Conservation (phyloP, 192 early-diverging fungal genomes). For the Backusella mclennaniae region DNA sequence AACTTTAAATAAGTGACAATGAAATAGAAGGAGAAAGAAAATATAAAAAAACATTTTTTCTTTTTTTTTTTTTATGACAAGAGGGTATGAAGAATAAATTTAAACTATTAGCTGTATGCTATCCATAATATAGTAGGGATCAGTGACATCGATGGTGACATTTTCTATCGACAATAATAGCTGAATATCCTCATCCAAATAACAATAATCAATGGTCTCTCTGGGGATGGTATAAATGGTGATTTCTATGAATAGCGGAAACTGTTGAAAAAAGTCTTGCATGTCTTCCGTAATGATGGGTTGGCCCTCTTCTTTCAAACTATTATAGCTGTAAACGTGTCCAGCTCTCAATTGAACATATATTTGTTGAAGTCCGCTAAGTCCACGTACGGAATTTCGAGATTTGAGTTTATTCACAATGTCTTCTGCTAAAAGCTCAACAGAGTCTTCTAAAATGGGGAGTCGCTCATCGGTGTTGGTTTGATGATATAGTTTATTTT, state of each 20-base stretch:
- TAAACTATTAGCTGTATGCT: constrained; percentile 11
- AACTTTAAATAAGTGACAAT: not conserved
- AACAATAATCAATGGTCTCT: constrained; percentile 3
- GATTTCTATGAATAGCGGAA: constrained; percentile 40
- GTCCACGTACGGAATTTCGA: constrained; percentile 16
- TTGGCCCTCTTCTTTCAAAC: constrained; percentile 21
- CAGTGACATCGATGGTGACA: constrained; percentile 17
- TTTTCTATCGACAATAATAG: constrained; percentile 30
- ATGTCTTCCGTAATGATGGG: constrained; percentile 27
- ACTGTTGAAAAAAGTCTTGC: constrained; percentile 40
- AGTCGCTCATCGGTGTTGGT: constrained; percentile 20
- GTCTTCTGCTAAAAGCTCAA: constrained; percentile 36
- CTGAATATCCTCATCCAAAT: constrained; percentile 9
- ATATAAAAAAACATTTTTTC: not conserved
- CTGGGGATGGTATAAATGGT: constrained; percentile 22
- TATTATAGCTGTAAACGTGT: constrained; percentile 33
- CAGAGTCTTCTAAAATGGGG: constrained; percentile 39
- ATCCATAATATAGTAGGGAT: constrained; percentile 23
- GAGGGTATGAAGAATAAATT: not conserved
- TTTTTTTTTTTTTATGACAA: not conserved
- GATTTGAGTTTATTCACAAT: constrained; percentile 36
- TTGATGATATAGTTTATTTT: constrained; percentile 29
- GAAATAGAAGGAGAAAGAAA: not conserved
- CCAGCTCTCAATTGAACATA: constrained; percentile 35
- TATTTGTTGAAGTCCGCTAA: constrained; percentile 24